These are phyloP conservation scores for Glarea lozoyensis DNA, from an alignment of 495 filamentous ascomycete genomes.

Conservation along the genomic window DNA sequence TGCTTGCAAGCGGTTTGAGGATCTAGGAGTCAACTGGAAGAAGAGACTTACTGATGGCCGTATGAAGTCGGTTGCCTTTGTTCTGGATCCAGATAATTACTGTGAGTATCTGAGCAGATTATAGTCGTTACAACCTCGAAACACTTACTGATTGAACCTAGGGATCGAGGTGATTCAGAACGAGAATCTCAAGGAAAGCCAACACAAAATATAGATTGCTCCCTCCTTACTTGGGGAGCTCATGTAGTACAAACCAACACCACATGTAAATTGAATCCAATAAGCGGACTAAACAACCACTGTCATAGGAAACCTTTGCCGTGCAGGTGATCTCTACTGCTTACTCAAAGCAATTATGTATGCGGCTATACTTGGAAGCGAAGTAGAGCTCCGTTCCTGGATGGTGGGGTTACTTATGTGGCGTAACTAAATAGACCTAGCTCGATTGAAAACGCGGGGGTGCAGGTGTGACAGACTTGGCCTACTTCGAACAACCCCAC, in stretches of 20 bases:
- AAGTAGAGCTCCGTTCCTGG: neutral
- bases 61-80: constrained; percentile 92
- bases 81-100: constrained; percentile 87
- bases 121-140: too few relatives aligned
- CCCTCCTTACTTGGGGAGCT: too few relatives aligned
- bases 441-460: constrained; percentile 2
- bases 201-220: too few relatives aligned
- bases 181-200: constrained; percentile 41
- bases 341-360: too few relatives aligned
- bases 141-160: too few relatives aligned
- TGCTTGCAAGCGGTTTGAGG: constrained; percentile 79
- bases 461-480: neutral
- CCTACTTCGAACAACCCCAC: constrained; percentile 4
- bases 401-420: constrained; percentile 6
- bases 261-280: too few relatives aligned
- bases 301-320: too few relatives aligned
- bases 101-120: too few relatives aligned
- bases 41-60: constrained; percentile 86
- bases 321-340: constrained; percentile 2
- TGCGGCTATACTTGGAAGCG: too few relatives aligned
- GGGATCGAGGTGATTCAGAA: constrained; percentile 83
- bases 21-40: constrained; percentile 77
- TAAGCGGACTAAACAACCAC: neutral
- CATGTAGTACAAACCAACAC: neutral
- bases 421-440: constrained; percentile 1